Percentiles rank a stretch among this genome's conserved stretches.
Conservation (phyloP, 2,329 filamentous ascomycete species). For the Epichloe aotearoae region DNA sequence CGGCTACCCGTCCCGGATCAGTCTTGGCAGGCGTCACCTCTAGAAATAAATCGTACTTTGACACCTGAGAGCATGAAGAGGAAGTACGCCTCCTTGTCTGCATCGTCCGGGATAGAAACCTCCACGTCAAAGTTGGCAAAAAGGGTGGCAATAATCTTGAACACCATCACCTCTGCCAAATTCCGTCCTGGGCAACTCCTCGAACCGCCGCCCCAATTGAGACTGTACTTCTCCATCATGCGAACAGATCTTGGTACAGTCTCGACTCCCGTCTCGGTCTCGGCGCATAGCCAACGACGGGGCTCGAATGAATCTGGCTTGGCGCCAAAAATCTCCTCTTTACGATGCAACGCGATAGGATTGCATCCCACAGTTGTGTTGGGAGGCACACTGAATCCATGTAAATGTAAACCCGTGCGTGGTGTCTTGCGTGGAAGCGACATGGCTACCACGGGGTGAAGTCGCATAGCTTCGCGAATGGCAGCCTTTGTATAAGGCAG, state of each 20-base stretch:
- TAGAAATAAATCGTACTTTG: conserved; percentile 23
- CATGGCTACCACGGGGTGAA: conserved; percentile 39
- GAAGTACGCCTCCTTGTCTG: conserved; percentile 33
- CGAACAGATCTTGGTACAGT: conserved; percentile 9
- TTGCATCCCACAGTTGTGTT: conserved; percentile 38
- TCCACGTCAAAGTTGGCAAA: conserved; percentile 34
- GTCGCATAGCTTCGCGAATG: conserved; percentile 37
- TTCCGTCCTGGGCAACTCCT: conserved; percentile 37
- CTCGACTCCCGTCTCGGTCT: conserved; percentile 10
- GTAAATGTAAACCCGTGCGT: conserved; percentile 19
- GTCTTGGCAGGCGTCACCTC: background rate
- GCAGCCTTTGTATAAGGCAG: conserved; percentile 22
- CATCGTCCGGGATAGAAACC: conserved; percentile 23
- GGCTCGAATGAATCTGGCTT: conserved; percentile 32
- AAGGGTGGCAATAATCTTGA: conserved; percentile 28
- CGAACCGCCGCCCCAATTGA: conserved; percentile 39
- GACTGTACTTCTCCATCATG: conserved; percentile 33
- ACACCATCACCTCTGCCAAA: conserved; percentile 36
- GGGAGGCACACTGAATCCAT: conserved; percentile 27
- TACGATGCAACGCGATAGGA: conserved; percentile 36
- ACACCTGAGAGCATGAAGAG: conserved; percentile 38
- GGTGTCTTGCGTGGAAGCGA: conserved; percentile 34
- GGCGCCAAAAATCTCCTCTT: conserved; percentile 33
- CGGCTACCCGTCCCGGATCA: background rate
- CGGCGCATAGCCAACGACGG: conserved; percentile 31